Percentiles rank a stretch among this genome's conserved stretches.
Conservation (phyloP, 2,329 filamentous ascomycete species). For the Curvularia verruculosa region DNA sequence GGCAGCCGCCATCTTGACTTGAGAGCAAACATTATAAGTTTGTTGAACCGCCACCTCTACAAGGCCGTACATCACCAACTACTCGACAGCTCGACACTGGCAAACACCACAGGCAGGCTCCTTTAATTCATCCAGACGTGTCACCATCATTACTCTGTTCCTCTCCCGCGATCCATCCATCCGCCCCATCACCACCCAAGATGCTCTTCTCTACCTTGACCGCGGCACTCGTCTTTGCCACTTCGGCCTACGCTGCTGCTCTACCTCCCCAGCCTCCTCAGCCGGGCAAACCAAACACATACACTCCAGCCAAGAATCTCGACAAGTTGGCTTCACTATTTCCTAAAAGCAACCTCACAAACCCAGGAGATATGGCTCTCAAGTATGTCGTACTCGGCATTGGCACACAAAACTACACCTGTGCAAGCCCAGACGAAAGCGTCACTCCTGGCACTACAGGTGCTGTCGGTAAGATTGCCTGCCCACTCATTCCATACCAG, state of each 20-base stretch:
- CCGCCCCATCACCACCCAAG: conserved; percentile 8
- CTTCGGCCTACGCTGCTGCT: conserved; percentile 21
- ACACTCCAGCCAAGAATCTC: conserved; percentile 29
- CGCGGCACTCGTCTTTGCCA: conserved; percentile 28
- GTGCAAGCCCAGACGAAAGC: conserved; percentile 36
- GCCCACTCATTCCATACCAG: neutral
- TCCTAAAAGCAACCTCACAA: conserved; percentile 40
- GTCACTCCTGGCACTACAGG: conserved; percentile 41
- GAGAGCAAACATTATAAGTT: conserved; percentile 37
- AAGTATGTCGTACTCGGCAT: conserved; percentile 57
- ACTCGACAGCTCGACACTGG: conserved; percentile 22
- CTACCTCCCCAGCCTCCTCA: conserved; percentile 26
- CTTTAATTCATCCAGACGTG: neutral
- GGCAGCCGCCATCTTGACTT: conserved; percentile 30
- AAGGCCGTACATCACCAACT: conserved; percentile 19
- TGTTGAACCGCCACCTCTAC: conserved; percentile 25
- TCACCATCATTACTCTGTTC: neutral
- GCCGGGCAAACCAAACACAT: conserved; percentile 15
- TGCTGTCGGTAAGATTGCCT: conserved; percentile 34
- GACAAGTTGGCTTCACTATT: conserved; percentile 33
- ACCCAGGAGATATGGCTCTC: conserved; percentile 40
- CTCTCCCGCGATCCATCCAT: neutral
- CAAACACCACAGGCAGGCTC: neutral
- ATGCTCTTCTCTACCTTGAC: conserved; percentile 42
- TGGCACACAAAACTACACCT: conserved; percentile 62